These are phyloP conservation scores for Paraleonurus japonicus DNA, from an alignment of 257 asterid genomes.

Conservation along the genomic window DNA sequence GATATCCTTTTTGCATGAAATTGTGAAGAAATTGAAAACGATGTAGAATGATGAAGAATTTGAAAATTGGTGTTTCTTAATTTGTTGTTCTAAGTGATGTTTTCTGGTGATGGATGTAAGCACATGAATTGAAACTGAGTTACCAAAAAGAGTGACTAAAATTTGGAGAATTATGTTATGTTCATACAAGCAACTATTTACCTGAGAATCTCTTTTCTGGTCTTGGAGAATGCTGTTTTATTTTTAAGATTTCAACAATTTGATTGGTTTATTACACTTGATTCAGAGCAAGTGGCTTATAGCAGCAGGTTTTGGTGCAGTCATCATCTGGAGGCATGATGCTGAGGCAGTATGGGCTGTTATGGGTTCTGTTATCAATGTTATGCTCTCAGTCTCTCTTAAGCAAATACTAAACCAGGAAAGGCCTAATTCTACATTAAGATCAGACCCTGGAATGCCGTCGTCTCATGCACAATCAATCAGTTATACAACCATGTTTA, in stretches of 20 bases:
- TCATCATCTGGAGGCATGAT: constrained; percentile 73
- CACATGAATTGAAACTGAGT: neutral
- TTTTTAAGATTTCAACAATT: neutral
- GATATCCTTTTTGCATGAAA: neutral
- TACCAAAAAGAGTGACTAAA: neutral
- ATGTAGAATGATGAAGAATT: neutral
- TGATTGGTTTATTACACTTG: constrained; percentile 15
- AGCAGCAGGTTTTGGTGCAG: constrained; percentile 32
- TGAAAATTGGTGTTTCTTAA: neutral
- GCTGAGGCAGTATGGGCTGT: constrained; percentile 67
- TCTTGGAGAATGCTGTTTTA: neutral
- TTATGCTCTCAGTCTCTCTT: constrained; percentile 40
- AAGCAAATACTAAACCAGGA: constrained; percentile 67
- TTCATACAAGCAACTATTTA: neutral
- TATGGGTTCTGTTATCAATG: constrained; percentile 59
- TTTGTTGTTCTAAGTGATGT: neutral
- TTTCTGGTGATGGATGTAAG: neutral
- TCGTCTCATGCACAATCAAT: constrained; percentile 84
- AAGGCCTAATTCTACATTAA: constrained; percentile 58
- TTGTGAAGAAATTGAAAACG: too few species aligned
- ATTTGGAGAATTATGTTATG: neutral
- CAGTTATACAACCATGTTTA: constrained; percentile 41
- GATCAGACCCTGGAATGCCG: constrained; percentile 95
- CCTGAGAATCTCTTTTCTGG: neutral
- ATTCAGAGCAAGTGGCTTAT: constrained; percentile 79